These are phyloP conservation scores for Westerdykella sp. DNA, from an alignment of 2,329 filamentous ascomycete species.

Conservation along the genomic window DNA sequence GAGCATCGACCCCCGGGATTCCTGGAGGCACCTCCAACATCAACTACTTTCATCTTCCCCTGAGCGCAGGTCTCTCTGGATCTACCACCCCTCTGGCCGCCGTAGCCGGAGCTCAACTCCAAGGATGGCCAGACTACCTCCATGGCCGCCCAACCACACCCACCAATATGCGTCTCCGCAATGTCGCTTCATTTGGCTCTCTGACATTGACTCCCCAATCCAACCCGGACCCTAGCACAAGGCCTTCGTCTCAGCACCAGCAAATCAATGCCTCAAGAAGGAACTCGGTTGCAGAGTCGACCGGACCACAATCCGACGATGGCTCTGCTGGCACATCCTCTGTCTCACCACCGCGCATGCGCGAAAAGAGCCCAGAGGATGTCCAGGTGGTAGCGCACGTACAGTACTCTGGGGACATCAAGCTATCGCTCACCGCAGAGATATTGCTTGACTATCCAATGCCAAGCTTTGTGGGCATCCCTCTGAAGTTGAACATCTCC, in stretches of 20 bases:
- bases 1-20: slow-evolving; percentile 51
- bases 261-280: slow-evolving; percentile 22
- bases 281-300: slow-evolving; percentile 23
- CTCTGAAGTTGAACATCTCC: slow-evolving; percentile 89
- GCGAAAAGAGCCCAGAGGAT: slow-evolving; percentile 75
- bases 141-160: slow-evolving; percentile 29
- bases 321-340: slow-evolving; percentile 25
- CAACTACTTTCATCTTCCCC: slow-evolving; percentile 75
- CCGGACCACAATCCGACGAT: slow-evolving; percentile 22
- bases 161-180: slow-evolving; percentile 31
- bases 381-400: slow-evolving; percentile 90
- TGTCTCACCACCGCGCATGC: slow-evolving; percentile 48
- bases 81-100: slow-evolving; percentile 74
- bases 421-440: slow-evolving; percentile 84
- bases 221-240: slow-evolving; percentile 40
- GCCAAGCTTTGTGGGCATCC: slow-evolving; percentile 95
- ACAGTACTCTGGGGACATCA: slow-evolving; percentile 79
- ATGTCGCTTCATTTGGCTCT: slow-evolving; percentile 41
- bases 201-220: slow-evolving; percentile 43
- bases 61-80: slow-evolving; percentile 64
- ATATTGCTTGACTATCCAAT: slow-evolving; percentile 97
- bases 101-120: slow-evolving; percentile 64
- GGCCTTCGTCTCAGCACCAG: slow-evolving; percentile 41
- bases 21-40: slow-evolving; percentile 70
- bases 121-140: slow-evolving; percentile 43